A percentile compares a stretch with the other conserved stretches of the same genome.
Evolutionary conservation across 768 basidiomycete species (phyloP).

Genomic region (Albatrellus ellisii): DNA sequence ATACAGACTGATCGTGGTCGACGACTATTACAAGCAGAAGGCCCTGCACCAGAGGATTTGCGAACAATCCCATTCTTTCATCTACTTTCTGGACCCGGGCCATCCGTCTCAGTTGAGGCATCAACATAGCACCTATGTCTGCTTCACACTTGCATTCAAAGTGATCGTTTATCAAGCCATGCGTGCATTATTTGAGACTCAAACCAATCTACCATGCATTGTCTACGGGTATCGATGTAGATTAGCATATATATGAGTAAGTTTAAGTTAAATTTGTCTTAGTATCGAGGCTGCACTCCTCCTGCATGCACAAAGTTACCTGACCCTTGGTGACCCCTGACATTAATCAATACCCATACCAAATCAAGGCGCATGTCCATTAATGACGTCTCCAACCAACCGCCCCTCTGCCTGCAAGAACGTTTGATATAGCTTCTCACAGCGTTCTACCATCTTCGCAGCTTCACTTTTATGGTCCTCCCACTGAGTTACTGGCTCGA

Average conservation of each 20-base stretch:
- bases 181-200: too few species aligned
- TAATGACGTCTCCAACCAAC: not conserved
- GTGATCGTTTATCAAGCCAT: not conserved
- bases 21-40: constrained; percentile 46
- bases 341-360: not conserved
- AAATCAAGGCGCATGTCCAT: not conserved
- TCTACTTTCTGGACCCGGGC: constrained; percentile 21
- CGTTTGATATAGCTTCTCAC: constrained; percentile 37
- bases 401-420: constrained; percentile 22
- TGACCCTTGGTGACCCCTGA: too few species aligned
- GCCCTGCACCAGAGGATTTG: constrained; percentile 49
- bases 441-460: constrained; percentile 35
- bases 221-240: too few species aligned
- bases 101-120: constrained; percentile 20
- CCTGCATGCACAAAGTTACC: not conserved
- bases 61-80: constrained; percentile 69
- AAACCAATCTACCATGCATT: too few species aligned
- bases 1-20: constrained; percentile 52
- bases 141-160: not conserved
- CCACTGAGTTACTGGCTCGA: constrained; percentile 37
- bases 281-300: not conserved
- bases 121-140: not conserved
- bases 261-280: too few species aligned
- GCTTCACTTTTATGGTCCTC: constrained; percentile 34
- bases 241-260: too few species aligned